Evolutionary conservation across 106 monocot species (phyloP).

Genomic region (Vanilla planifolia): DNA sequence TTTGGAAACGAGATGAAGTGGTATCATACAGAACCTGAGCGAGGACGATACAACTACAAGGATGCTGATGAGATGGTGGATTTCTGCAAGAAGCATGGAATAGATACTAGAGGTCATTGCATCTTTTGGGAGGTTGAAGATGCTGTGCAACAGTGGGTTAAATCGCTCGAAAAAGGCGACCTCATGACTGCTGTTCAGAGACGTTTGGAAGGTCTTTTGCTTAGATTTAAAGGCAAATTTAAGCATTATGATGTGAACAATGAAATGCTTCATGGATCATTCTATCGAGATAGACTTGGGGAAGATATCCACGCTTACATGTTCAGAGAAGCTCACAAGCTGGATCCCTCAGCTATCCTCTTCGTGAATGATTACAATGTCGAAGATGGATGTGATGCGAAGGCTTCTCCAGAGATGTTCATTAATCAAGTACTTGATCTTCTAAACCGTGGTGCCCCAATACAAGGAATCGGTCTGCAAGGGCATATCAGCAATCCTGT

Average conservation of each 20-base stretch:
- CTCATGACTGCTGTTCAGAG: constrained; percentile 51
- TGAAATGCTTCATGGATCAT: constrained; percentile 97
- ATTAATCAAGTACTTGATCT: constrained; percentile 68
- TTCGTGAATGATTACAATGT: constrained; percentile 97
- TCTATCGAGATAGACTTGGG: constrained; percentile 72
- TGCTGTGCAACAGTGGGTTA: constrained; percentile 71
- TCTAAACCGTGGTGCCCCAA: constrained; percentile 65
- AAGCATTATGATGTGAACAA: constrained; percentile 91
- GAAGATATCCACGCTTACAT: constrained; percentile 72
- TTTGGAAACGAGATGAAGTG: constrained; percentile 94
- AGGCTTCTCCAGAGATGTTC: constrained; percentile 74
- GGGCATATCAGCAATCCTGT: constrained; percentile 75
- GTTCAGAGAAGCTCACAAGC: constrained; percentile 63
- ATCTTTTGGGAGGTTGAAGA: constrained; percentile 95
- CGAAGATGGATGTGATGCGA: constrained; percentile 72
- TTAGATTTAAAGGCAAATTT: constrained; percentile 71
- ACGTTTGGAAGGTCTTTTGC: constrained; percentile 50
- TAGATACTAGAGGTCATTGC: constrained; percentile 68
- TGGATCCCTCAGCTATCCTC: constrained; percentile 67
- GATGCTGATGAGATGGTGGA: constrained; percentile 83
- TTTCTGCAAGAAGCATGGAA: constrained; percentile 56
- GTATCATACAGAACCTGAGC: constrained; percentile 70
- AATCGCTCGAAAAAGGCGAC: constrained; percentile 46
- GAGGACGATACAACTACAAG: constrained; percentile 63
- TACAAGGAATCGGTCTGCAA: constrained; percentile 83